Evolutionary conservation across 441 rosid species (phyloP), one percentile per base, ranked within the genome.

Genomic region (Melastoma candidum): DNA sequence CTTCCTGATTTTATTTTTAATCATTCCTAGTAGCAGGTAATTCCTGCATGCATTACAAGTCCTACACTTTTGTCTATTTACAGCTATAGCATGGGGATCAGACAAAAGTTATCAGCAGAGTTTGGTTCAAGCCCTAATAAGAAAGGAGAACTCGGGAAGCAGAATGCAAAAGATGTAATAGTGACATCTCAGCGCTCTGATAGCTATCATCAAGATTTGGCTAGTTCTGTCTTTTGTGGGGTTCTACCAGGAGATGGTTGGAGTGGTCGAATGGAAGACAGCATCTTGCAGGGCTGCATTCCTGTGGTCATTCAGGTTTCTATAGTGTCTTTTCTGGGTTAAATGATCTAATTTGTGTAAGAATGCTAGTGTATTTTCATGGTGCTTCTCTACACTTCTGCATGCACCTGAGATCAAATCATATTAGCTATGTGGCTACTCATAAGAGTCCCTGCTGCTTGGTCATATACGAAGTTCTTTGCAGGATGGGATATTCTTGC

Each of bases 221-320:
- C 96, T 26, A 79, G 71, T 70, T 92, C 98, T 56, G 43, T 83
- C 59, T 92, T 92, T 63, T 88, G 98, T 56, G 98, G 95, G 32
- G 98, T 77, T 10, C 64, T 92, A 60, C 98, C 98, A 54, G 98
- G 98, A 68, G 98, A 92, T 77, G 98, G 98, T 56, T 92, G 97
- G 98, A 92, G 98, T 77, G 97, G 98, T 54, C 92, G 97, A n/a
- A 83, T 88, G 95, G 98, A 92, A 82, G 98, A 88, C 70, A 88
- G 98, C 56, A 53, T 88, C 70, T 69, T 88, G 74, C 98, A 92
- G 65, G 98, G 98, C 43, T 88, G 98, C 73, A 84, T 92, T 64
- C 97, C 98, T 25, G 97, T 92, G 48, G 70, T 84, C 71, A 84
- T 92, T 76, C 97, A 92, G 96, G 98, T 87, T 32, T 32, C 8